Percentiles rank a stretch among this genome's conserved stretches.
Evolutionary conservation across 306 rosid genomes (phyloP).

Genomic region (Fagus crenata): DNA sequence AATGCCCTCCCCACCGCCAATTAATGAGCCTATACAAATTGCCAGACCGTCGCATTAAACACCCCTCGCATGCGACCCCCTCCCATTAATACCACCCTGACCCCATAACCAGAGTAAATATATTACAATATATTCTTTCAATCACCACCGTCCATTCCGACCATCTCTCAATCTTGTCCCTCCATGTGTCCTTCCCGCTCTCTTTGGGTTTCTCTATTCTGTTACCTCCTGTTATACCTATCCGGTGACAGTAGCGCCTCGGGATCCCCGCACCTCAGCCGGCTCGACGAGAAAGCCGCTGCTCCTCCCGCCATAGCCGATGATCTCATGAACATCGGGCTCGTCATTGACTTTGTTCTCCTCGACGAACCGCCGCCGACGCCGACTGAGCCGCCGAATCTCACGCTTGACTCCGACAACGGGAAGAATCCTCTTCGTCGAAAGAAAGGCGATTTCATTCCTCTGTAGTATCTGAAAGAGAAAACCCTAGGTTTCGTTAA

Average conservation of each 20-base stretch:
- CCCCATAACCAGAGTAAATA: slow-evolving; percentile 11
- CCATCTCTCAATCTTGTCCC: slow-evolving; percentile 21
- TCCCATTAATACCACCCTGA: slow-evolving; percentile 38
- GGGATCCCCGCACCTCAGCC: slow-evolving; percentile 90
- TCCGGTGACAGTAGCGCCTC: slow-evolving; percentile 97
- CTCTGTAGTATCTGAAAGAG: slow-evolving; percentile 75
- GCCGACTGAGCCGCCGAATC: slow-evolving; percentile 52
- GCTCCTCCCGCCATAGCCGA: slow-evolving; percentile 42
- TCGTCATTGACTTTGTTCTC: slow-evolving; percentile 80
- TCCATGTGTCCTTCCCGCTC: slow-evolving; percentile 53
- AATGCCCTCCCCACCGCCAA: slow-evolving; percentile 37
- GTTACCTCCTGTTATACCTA: slow-evolving; percentile 65
- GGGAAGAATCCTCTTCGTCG: slow-evolving; percentile 79
- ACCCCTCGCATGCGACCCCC: slow-evolving; percentile 39
- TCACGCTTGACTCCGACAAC: slow-evolving; percentile 72
- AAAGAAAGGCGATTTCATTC: slow-evolving; percentile 87
- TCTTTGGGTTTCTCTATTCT: not conserved
- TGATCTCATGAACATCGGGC: slow-evolving; percentile 80
- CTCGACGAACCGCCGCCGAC: slow-evolving; percentile 66
- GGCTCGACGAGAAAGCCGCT: slow-evolving; percentile 74
- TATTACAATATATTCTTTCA: not conserved
- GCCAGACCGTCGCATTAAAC: slow-evolving; percentile 47
- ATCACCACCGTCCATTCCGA: slow-evolving; percentile 31
- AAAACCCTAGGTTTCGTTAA: slow-evolving; percentile 69
- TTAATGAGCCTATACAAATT: slow-evolving; percentile 42